Evolutionary conservation across 805 yeast species (phyloP), one percentile per base, ranked within the genome.

Genomic region (Candida xyloterini): DNA sequence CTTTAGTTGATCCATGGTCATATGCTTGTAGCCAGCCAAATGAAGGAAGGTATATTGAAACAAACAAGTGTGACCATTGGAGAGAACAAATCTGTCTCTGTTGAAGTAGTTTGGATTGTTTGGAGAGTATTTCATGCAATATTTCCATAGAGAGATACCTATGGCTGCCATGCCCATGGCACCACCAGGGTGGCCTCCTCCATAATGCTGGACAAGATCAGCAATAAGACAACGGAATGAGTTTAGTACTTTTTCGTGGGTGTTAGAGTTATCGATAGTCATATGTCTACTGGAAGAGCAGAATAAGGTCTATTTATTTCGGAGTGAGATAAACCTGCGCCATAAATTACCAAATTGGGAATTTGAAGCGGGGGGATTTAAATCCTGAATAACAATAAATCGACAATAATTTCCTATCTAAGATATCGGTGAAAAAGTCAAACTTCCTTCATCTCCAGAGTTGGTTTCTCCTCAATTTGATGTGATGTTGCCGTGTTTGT

Each of bases 131-230:
- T 71, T 82, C 83, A 90, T 74, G 60, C 35, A 68, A 27, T 78
- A 77, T 65, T 79, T 77, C 79, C 84, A 87, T 47, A 91, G 65
- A 40, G 81, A 82, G 66, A 91, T 96, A 47, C 96, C 95, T 47
- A 89, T 82, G 34, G 97, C 95, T 13, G 99, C 97, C 70, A 90
- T 74, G 48, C 97, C 98, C 78, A 93, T 80, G 57, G 98, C 98
- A 35, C 98, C 98, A 71, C 99, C 99, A 41, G 98, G 98, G 71
- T 91, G 99, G 52, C 99, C 99, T 48, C 71, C 68, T 21, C 62
- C 60, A 43, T 53, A 60, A 33, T 60, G 51, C 33, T 60, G 59
- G 27, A 60, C 64, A 11, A 60, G 47, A 39, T 60, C 65, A 9
- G 65, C 67, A 15, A 65, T 50, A 7, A 63, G 50, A 15, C 53